These are phyloP conservation scores for Cercospora zeae-maydis DNA, from an alignment of 2,329 filamentous ascomycete genomes.

Conservation along the genomic window DNA sequence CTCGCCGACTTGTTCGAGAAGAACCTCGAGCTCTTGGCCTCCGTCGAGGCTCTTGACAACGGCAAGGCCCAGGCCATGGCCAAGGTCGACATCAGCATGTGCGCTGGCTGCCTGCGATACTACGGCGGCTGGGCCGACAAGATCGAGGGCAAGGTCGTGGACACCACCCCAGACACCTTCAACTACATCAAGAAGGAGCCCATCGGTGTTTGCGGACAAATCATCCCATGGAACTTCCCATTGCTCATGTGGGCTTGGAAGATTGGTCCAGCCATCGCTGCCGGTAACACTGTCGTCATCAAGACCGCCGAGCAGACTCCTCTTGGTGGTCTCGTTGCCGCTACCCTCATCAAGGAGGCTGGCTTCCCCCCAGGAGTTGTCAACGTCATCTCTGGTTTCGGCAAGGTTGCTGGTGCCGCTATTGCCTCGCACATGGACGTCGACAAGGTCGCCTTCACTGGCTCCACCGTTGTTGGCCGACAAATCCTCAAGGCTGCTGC, in stretches of 20 bases:
- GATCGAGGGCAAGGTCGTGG: constrained; percentile 81
- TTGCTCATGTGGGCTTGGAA: constrained; percentile 59
- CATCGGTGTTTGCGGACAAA: constrained; percentile 66
- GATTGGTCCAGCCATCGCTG: constrained; percentile 68
- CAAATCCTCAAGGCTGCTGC: constrained; percentile 78
- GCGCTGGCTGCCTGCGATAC: constrained; percentile 72
- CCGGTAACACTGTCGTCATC: constrained; percentile 68
- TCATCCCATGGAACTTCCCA: constrained; percentile 58
- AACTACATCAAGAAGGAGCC: constrained; percentile 81
- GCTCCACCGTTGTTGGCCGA: constrained; percentile 69
- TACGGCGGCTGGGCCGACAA: constrained; percentile 92
- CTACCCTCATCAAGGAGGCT: constrained; percentile 66
- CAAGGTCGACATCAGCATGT: constrained; percentile 68
- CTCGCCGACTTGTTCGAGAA: constrained; percentile 78
- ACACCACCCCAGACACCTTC: constrained; percentile 73
- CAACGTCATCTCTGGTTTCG: constrained; percentile 71
- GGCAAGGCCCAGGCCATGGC: constrained; percentile 77
- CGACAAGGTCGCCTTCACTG: constrained; percentile 81
- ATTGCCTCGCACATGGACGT: constrained; percentile 73
- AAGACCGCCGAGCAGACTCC: constrained; percentile 77
- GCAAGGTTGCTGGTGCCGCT: constrained; percentile 73
- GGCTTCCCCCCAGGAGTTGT: constrained; percentile 72
- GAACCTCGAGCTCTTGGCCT: constrained; percentile 70
- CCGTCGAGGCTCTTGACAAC: constrained; percentile 84
- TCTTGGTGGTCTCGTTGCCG: constrained; percentile 64